Conservation (phyloP, 345 rosid species). For the Aquilaria sinensis region DNA sequence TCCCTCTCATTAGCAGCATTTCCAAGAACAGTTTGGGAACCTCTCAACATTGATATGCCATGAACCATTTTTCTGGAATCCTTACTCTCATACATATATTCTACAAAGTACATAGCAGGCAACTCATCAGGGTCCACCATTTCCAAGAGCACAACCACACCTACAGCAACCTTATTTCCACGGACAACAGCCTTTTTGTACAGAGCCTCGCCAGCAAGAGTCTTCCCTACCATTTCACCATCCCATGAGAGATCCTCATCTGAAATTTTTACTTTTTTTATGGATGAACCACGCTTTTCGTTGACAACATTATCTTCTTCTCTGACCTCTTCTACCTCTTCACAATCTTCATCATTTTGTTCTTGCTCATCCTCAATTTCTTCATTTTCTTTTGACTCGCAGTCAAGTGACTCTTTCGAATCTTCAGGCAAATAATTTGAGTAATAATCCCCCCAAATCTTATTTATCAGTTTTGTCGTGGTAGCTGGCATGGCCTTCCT, state of each 20-base stretch:
- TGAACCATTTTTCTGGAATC: conserved; percentile 52
- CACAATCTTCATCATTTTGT: conserved; percentile 39
- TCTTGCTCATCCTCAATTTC: conserved; percentile 33
- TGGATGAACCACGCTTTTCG: conserved; percentile 11
- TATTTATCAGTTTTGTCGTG: conserved; percentile 65
- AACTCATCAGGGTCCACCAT: conserved; percentile 29
- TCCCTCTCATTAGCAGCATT: conserved; percentile 59
- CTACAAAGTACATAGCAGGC: conserved; percentile 50
- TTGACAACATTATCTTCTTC: conserved; percentile 17
- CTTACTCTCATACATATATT: conserved; percentile 49
- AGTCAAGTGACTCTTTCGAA: conserved; percentile 23
- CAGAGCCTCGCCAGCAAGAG: conserved; percentile 36
- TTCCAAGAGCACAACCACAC: conserved; percentile 40
- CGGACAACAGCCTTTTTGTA: conserved; percentile 41
- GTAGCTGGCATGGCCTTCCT: conserved; percentile 83
- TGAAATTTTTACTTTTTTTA: conserved; percentile 15
- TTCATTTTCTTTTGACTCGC: conserved; percentile 35
- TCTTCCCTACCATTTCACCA: conserved; percentile 33
- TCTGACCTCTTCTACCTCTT: conserved; percentile 26
- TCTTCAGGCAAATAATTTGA: conserved; percentile 56
- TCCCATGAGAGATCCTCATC: conserved; percentile 47
- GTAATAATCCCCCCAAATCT: conserved; percentile 82
- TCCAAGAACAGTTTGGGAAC: conserved; percentile 54
- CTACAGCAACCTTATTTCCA: conserved; percentile 43
- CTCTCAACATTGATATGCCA: conserved; percentile 46